phyloP scores from a whole-genome alignment of 495 filamentous ascomycete genomes.

The Podospora bellae-mahoneyi region DNA sequence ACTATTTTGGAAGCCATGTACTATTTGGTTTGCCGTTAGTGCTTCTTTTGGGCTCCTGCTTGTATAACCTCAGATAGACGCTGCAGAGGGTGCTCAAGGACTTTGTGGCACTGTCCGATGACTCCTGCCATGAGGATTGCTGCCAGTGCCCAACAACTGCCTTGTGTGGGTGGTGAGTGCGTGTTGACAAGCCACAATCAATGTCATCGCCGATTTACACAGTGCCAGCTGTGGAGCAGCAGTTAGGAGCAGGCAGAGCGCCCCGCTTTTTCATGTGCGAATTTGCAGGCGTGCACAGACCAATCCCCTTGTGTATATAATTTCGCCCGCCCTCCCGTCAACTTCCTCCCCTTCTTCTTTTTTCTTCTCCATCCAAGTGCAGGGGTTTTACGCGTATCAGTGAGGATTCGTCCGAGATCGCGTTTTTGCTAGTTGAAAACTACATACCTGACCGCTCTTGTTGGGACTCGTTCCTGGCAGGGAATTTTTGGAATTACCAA shows the following conservation, averaged over 20 bases:
- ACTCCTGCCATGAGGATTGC: background rate
- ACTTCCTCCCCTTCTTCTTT: slow-evolving; percentile 21
- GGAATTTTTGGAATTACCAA: slow-evolving; percentile 33
- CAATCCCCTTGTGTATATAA: slow-evolving; percentile 21
- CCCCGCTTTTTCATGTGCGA: slow-evolving; percentile 1
- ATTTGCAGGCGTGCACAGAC: slow-evolving; percentile 29
- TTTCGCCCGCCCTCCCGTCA: background rate
- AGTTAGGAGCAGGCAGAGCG: background rate
- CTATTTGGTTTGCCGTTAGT: background rate
- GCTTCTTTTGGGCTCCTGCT: background rate
- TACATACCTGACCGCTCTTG: slow-evolving; percentile 50
- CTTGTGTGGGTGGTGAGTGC: background rate
- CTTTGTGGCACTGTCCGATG: background rate
- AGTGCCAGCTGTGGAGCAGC: slow-evolving; percentile 2
- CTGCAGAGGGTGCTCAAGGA: background rate
- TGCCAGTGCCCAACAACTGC: background rate
- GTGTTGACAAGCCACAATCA: background rate
- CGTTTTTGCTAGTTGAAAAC: slow-evolving; percentile 60
- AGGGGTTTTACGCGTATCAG: slow-evolving; percentile 50
- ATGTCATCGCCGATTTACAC: background rate
- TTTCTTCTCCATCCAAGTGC: slow-evolving; percentile 39
- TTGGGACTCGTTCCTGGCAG: slow-evolving; percentile 28
- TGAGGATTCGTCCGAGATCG: slow-evolving; percentile 56
- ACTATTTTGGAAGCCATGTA: slow-evolving; percentile 7
- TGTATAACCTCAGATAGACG: background rate